Percentiles rank a stretch among this genome's conserved stretches.
These are phyloP conservation scores for Rozella allomycis DNA, from an alignment of 371 early-diverging fungal genomes.

Conservation along the genomic window DNA sequence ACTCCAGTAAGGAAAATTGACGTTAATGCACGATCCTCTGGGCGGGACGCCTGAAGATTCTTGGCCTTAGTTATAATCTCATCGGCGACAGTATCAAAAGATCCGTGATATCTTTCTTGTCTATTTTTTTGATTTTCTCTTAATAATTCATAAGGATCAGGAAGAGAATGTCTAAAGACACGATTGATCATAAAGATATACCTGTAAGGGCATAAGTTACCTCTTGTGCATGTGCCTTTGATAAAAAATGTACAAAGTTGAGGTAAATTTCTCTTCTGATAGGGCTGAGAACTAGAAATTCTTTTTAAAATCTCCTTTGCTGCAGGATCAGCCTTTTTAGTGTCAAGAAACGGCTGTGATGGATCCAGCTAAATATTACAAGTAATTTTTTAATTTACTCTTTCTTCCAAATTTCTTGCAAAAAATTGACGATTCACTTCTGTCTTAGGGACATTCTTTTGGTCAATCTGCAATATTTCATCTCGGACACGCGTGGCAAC, in stretches of 20 bases:
- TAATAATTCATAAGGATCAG: constrained; percentile 57
- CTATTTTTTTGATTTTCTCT: constrained; percentile 69
- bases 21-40: constrained; percentile 5
- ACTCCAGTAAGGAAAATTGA: constrained; percentile 56
- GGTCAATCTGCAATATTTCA: constrained; percentile 44
- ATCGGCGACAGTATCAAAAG: constrained; percentile 76
- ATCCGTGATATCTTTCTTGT: constrained; percentile 72
- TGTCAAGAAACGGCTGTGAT: no score
- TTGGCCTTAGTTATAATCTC: constrained; percentile 25
- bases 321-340: constrained; percentile 44
- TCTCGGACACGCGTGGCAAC: constrained; percentile 86
- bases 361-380: not conserved
- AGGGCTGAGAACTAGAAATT: constrained; percentile 66
- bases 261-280: constrained; percentile 68
- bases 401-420: constrained; percentile 55
- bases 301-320: constrained; percentile 55
- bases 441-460: constrained; percentile 48
- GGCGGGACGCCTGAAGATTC: constrained; percentile 3
- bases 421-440: constrained; percentile 75
- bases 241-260: constrained; percentile 87
- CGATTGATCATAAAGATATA: constrained; percentile 4
- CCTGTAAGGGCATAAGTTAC: constrained; percentile 69
- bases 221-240: constrained; percentile 76
- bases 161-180: not conserved
- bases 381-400: constrained; percentile 18